These are phyloP conservation scores for Graphiopsis chlorocephala DNA, from an alignment of 2,329 filamentous ascomycete species.

Conservation along the genomic window DNA sequence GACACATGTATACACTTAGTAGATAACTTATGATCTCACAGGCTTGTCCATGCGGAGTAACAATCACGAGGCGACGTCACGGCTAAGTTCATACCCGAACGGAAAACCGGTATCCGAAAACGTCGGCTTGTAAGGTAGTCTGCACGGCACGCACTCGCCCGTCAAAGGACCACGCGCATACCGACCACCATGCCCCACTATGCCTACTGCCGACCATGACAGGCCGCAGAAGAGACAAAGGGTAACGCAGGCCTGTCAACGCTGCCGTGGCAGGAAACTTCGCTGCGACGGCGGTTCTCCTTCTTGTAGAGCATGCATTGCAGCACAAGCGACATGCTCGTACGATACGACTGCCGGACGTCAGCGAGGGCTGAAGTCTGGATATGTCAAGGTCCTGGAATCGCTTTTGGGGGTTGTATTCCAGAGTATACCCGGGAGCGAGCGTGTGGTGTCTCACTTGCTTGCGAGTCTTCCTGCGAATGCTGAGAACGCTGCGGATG, in stretches of 20 bases:
- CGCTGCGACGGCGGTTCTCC: neutral
- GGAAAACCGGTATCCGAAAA: neutral
- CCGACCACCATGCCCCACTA: neutral
- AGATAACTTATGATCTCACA: too few relatives aligned
- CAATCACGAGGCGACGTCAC: neutral
- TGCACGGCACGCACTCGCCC: neutral
- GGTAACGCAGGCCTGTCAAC: neutral
- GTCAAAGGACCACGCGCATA: neutral
- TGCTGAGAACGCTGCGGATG: neutral
- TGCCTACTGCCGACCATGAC: neutral
- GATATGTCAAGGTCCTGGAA: neutral
- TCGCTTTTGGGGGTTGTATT: neutral
- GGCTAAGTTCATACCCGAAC: neutral
- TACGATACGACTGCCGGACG: neutral
- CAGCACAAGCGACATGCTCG: neutral
- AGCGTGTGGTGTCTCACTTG: neutral
- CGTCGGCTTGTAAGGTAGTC: neutral
- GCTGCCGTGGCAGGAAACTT: neutral
- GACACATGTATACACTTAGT: too few relatives aligned
- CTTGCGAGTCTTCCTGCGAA: neutral
- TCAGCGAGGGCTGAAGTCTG: neutral
- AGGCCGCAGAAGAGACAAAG: slow-evolving; percentile 1
- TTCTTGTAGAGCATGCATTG: neutral
- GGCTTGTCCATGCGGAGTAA: neutral
- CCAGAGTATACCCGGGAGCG: neutral